A percentile compares a stretch with the other conserved stretches of the same genome.
phyloP scores from a whole-genome alignment of 2,329 filamentous ascomycete species.

The Apiospora kogelbergensis region DNA sequence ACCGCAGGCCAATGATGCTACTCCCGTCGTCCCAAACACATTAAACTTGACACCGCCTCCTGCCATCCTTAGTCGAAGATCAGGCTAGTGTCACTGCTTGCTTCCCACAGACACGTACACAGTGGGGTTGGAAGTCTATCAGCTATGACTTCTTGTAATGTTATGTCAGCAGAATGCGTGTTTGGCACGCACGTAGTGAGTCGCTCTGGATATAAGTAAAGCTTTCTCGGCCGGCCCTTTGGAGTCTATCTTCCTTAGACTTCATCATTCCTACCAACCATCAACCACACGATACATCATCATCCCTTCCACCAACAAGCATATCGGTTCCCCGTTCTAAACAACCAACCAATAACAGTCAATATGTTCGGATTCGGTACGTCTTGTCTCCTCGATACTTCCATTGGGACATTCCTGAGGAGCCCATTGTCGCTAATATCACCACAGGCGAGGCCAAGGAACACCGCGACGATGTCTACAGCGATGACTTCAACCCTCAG shows the following conservation, averaged over 20 bases:
- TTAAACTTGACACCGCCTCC: neutral
- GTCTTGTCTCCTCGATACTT: neutral
- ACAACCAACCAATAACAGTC: slow-evolving; percentile 1
- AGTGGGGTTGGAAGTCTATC: neutral
- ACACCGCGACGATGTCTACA: slow-evolving; percentile 45
- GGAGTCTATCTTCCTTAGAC: neutral
- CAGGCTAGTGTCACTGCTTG: neutral
- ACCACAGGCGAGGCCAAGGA: slow-evolving; percentile 40
- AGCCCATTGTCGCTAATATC: neutral
- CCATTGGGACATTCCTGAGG: neutral
- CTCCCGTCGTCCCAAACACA: neutral
- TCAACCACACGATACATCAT: neutral
- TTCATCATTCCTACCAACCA: neutral
- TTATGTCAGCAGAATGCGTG: neutral
- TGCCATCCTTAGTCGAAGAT: neutral
- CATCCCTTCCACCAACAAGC: neutral
- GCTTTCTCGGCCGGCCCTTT: neutral
- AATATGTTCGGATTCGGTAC: slow-evolving; percentile 34
- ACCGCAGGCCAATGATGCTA: neutral
- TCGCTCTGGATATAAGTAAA: neutral
- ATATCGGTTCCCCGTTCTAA: neutral
- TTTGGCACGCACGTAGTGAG: neutral
- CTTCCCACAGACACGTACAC: neutral
- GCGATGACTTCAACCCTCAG: slow-evolving; percentile 23
- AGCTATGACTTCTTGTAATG: neutral